Evolutionary conservation across 805 yeast species (phyloP).

Genomic region (Saturnispora hagleri): DNA sequence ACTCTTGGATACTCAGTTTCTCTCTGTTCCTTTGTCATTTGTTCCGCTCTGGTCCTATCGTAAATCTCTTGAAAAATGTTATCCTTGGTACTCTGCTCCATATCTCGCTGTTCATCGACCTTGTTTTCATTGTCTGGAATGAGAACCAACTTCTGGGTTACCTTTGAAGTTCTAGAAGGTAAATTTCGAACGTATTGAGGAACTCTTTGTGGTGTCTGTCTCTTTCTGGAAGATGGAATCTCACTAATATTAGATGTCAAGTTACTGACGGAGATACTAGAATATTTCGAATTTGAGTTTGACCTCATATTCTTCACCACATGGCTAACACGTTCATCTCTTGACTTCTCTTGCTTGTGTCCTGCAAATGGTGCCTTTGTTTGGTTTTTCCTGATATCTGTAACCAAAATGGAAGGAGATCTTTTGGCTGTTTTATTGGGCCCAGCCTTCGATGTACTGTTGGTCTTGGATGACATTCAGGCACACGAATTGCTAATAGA

Average conservation of each 20-base stretch:
- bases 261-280: slow-evolving; percentile 74
- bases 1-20: slow-evolving; percentile 68
- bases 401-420: slow-evolving; percentile 88
- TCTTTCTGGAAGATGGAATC: slow-evolving; percentile 66
- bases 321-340: slow-evolving; percentile 10
- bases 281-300: slow-evolving; percentile 36
- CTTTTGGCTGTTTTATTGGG: slow-evolving; percentile 45
- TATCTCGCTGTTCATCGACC: slow-evolving; percentile 8
- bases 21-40: slow-evolving; percentile 48
- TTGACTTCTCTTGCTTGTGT: slow-evolving; percentile 28
- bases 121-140: slow-evolving; percentile 54
- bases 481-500: not conserved
- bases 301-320: slow-evolving; percentile 16
- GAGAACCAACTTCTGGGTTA: slow-evolving; percentile 75
- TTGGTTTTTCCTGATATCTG: slow-evolving; percentile 64
- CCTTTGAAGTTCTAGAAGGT: slow-evolving; percentile 73
- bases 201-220: slow-evolving; percentile 24
- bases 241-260: slow-evolving; percentile 72
- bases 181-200: slow-evolving; percentile 47
- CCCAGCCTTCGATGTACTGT: not conserved
- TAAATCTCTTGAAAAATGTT: slow-evolving; percentile 27
- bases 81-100: slow-evolving; percentile 24
- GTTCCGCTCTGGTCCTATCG: slow-evolving; percentile 38
- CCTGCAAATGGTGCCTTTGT: slow-evolving; percentile 75
- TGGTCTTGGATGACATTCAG: not conserved